phyloP scores from a whole-genome alignment of 805 yeast species.

The Yarrowia keelungensis region DNA sequence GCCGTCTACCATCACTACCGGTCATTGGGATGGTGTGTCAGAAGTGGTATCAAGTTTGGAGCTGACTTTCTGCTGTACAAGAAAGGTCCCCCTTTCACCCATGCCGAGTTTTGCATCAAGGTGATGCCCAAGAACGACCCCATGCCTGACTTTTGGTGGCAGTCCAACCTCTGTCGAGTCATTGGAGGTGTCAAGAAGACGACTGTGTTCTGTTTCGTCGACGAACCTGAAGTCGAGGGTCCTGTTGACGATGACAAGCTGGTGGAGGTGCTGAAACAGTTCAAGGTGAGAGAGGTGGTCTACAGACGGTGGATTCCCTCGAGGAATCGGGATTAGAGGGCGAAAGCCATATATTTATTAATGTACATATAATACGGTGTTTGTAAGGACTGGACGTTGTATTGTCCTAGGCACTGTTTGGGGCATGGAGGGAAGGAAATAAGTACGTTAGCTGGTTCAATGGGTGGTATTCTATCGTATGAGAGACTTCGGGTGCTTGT shows the following conservation, averaged over 20 bases:
- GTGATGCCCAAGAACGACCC: slow-evolving; percentile 54
- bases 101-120: slow-evolving; percentile 82
- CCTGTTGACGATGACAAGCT: slow-evolving; percentile 42
- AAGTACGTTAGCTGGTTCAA: not conserved
- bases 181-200: slow-evolving; percentile 86
- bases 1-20: slow-evolving; percentile 86
- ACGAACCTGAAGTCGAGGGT: slow-evolving; percentile 53
- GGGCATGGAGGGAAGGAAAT: too few relatives aligned
- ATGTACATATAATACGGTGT: not conserved
- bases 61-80: slow-evolving; percentile 82
- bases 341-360: not conserved
- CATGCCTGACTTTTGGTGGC: slow-evolving; percentile 61
- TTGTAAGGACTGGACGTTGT: too few relatives aligned
- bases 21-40: slow-evolving; percentile 92
- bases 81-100: slow-evolving; percentile 94
- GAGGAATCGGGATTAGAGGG: slow-evolving; percentile 70
- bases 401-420: too few relatives aligned
- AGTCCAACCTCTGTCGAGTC: slow-evolving; percentile 76
- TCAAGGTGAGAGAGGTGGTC: slow-evolving; percentile 67
- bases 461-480: too few relatives aligned
- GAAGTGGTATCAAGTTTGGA: slow-evolving; percentile 92
- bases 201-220: slow-evolving; percentile 72
- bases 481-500: too few relatives aligned
- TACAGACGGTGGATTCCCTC: slow-evolving; percentile 87
- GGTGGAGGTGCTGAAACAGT: slow-evolving; percentile 51